Evolutionary conservation across 305 asterid species (phyloP).

Genomic region (Coffea humblotiana): DNA sequence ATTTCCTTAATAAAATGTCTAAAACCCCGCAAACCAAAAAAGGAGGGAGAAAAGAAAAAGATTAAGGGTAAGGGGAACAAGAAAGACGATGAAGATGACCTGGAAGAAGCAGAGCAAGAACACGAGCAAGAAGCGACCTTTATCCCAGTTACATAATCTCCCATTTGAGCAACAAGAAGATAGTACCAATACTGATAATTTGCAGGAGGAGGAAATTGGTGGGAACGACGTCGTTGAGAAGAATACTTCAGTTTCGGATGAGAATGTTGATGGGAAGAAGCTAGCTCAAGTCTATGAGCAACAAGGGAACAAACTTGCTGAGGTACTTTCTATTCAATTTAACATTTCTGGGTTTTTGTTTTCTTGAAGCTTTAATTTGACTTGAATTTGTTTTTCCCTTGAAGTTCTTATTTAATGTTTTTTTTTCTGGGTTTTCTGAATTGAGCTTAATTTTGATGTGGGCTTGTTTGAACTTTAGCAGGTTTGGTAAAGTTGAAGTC

Average conservation of each 20-base stretch:
- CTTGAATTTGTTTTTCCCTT: neutral
- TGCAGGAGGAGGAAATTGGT: constrained; percentile 13
- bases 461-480: neutral
- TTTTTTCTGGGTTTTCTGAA: neutral
- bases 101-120: constrained; percentile 61
- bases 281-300: constrained; percentile 55
- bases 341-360: constrained; percentile 4
- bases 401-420: neutral
- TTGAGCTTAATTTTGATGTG: neutral
- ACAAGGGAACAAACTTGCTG: constrained; percentile 72
- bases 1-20: too few species aligned
- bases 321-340: constrained; percentile 43
- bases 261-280: constrained; percentile 22
- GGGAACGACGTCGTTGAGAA: constrained; percentile 16
- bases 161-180: constrained; percentile 50
- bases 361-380: neutral
- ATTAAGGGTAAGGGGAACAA: neutral
- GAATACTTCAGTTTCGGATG: constrained; percentile 26
- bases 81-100: constrained; percentile 70
- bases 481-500: constrained; percentile 9
- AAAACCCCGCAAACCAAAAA: too few species aligned
- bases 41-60: neutral
- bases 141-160: constrained; percentile 45
- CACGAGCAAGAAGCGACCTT: constrained; percentile 52
- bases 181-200: constrained; percentile 1